These are phyloP conservation scores for Boletellus ananas DNA, from an alignment of 768 basidiomycete genomes.

Conservation along the genomic window DNA sequence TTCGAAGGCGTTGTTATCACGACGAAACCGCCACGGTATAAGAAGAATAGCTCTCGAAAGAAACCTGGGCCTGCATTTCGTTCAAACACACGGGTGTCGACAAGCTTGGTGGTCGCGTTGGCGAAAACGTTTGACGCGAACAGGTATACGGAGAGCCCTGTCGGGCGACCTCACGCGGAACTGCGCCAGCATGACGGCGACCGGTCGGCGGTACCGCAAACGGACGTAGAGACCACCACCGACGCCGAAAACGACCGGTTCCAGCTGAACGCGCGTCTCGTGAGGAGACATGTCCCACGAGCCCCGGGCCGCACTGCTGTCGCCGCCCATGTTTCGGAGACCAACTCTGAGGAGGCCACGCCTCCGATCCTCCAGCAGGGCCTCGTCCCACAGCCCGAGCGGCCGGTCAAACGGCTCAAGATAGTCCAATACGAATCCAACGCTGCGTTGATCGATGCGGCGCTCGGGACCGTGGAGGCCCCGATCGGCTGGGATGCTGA, in stretches of 20 bases:
- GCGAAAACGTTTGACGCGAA: constrained; percentile 27
- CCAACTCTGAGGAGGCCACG: constrained; percentile 9
- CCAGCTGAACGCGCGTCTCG: constrained; percentile 12
- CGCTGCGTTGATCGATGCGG: constrained; percentile 14
- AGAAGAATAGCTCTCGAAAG: not conserved
- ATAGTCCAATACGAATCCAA: constrained; percentile 21
- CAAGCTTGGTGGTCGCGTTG: constrained; percentile 23
- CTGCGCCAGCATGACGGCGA: not conserved
- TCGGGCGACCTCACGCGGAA: not conserved
- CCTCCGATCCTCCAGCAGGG: not conserved
- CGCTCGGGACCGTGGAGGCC: constrained; percentile 23
- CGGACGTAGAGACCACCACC: constrained; percentile 22
- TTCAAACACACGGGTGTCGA: not conserved
- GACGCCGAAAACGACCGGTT: constrained; percentile 20
- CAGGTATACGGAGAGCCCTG: constrained; percentile 1
- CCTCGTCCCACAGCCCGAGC: constrained; percentile 1
- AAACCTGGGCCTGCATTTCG: not conserved
- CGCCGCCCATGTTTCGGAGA: constrained; percentile 5
- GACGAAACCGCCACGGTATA: constrained; percentile 2
- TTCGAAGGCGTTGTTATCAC: constrained; percentile 26
- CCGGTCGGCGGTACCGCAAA: constrained; percentile 9
- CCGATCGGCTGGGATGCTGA: constrained; percentile 18
- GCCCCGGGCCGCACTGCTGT: not conserved
- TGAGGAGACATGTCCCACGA: constrained; percentile 1
- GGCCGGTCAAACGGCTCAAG: constrained; percentile 16